phyloP scores from a whole-genome alignment of 345 rosid genomes.

The Eucalyptus cladocalyx region DNA sequence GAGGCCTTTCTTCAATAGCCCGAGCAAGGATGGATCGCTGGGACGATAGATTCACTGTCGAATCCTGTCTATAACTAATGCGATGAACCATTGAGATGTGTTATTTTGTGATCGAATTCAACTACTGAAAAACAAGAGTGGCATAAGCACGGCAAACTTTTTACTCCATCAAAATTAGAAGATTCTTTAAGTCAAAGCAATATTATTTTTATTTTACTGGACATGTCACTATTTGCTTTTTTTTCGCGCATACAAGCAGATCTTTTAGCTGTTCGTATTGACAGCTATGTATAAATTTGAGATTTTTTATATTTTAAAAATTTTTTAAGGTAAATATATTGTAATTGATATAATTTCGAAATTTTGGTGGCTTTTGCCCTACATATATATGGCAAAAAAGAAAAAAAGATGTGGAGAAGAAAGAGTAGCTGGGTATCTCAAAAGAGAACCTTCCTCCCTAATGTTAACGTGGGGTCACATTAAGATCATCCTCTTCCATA shows the following conservation, averaged over 20 bases:
- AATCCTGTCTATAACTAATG: neutral
- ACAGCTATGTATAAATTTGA: too few relatives aligned
- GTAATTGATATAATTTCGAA: too few relatives aligned
- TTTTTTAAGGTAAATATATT: too few relatives aligned
- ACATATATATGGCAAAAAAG: neutral
- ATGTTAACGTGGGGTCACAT: neutral
- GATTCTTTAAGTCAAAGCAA: too few relatives aligned
- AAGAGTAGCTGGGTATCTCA: neutral
- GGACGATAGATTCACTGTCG: neutral
- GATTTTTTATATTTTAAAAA: too few relatives aligned
- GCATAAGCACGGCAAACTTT: neutral
- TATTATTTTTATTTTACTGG: too few relatives aligned
- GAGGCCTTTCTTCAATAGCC: neutral
- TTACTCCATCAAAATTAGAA: too few relatives aligned
- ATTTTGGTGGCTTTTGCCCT: neutral
- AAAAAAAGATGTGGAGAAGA: neutral
- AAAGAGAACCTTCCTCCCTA: neutral
- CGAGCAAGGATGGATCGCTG: neutral
- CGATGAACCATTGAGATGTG: neutral
- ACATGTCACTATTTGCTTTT: neutral
- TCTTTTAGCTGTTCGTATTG: too few relatives aligned
- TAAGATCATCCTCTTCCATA: neutral
- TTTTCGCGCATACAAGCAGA: rapidly evolving
- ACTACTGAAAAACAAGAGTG: neutral
- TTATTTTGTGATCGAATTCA: neutral